Conservation (phyloP, 176 grass and related monocot species). For the Aechmea fasciata region DNA sequence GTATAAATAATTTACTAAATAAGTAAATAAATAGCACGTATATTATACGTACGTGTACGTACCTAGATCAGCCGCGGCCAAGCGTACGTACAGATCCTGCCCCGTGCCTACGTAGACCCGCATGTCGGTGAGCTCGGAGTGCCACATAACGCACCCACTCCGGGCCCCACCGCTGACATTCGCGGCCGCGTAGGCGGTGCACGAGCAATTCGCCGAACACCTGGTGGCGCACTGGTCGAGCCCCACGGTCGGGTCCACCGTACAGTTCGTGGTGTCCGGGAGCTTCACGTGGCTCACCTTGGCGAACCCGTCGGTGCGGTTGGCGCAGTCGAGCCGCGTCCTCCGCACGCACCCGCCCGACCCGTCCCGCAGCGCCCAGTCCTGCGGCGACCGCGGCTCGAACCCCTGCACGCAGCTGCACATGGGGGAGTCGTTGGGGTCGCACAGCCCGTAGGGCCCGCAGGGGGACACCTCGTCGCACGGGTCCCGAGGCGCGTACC, state of each 20-base stretch:
- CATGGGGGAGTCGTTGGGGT: conserved; percentile 22
- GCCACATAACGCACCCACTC: conserved; percentile 47
- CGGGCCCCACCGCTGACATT: conserved; percentile 26
- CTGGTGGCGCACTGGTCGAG: conserved; percentile 30
- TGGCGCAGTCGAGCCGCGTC: conserved; percentile 28
- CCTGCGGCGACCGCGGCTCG: conserved; percentile 17
- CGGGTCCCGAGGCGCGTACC: conserved; percentile 48
- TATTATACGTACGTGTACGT: conserved; percentile 13
- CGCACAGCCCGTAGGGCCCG: conserved; percentile 43
- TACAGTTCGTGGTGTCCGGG: conserved; percentile 41
- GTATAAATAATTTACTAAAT: too few relatives aligned
- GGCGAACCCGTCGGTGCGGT: conserved; percentile 35
- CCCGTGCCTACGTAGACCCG: conserved; percentile 38
- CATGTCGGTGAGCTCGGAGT: conserved; percentile 35
- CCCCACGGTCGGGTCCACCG: conserved; percentile 18
- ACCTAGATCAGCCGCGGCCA: conserved; percentile 36
- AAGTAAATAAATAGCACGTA: too few relatives aligned
- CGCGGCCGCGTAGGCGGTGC: conserved; percentile 43
- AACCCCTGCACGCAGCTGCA: conserved; percentile 49
- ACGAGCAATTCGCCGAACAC: conserved; percentile 49
- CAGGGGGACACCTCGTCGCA: conserved; percentile 46
- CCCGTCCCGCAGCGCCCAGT: conserved; percentile 35
- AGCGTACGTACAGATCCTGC: conserved; percentile 46
- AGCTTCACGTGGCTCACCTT: conserved; percentile 41
- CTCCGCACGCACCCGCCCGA: conserved; percentile 35